Conservation (phyloP, 2,329 filamentous ascomycete genomes). For the Xylariaceae sp. region DNA sequence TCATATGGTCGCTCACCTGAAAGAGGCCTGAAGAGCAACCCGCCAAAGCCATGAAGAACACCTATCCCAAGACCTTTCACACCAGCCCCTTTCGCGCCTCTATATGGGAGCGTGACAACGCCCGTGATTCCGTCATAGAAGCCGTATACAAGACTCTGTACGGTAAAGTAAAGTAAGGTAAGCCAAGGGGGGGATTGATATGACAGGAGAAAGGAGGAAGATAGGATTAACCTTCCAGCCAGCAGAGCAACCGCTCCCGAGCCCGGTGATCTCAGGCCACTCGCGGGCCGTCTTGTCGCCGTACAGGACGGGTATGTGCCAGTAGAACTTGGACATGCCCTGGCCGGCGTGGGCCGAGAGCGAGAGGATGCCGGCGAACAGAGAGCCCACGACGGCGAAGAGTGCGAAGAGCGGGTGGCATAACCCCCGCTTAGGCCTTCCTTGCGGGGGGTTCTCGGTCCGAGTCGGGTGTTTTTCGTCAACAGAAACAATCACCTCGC, state of each 20-base stretch:
- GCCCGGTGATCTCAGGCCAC: constrained; percentile 10
- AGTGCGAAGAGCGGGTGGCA: constrained; percentile 4
- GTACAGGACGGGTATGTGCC: constrained; percentile 10
- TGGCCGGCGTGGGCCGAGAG: constrained; percentile 7
- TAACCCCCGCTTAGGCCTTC: too few species aligned
- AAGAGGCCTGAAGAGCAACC: constrained; percentile 7
- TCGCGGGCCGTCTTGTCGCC: constrained; percentile 9
- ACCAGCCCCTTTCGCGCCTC: constrained; percentile 7
- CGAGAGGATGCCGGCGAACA: constrained; percentile 7
- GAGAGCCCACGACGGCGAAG: constrained; percentile 3
- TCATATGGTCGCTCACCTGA: constrained; percentile 2
- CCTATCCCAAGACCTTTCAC: constrained; percentile 7
- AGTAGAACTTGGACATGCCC: constrained; percentile 11
- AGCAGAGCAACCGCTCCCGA: constrained; percentile 8
- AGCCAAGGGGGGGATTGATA: too few species aligned
- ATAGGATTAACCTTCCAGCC: constrained; percentile 7
- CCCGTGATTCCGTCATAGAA: constrained; percentile 12
- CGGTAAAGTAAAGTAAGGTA: not conserved
- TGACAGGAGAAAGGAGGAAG: too few species aligned
- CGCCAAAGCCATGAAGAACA: constrained; percentile 8
- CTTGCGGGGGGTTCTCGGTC: too few species aligned
- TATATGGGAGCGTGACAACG: constrained; percentile 5
- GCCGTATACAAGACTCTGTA: constrained; percentile 6
- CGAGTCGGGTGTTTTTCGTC: too few species aligned
- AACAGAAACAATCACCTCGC: too few species aligned